Base-by-base conservation (phyloP, 2,329 filamentous ascomycete genomes). In the Phyllosticta ampelicida region DNA sequence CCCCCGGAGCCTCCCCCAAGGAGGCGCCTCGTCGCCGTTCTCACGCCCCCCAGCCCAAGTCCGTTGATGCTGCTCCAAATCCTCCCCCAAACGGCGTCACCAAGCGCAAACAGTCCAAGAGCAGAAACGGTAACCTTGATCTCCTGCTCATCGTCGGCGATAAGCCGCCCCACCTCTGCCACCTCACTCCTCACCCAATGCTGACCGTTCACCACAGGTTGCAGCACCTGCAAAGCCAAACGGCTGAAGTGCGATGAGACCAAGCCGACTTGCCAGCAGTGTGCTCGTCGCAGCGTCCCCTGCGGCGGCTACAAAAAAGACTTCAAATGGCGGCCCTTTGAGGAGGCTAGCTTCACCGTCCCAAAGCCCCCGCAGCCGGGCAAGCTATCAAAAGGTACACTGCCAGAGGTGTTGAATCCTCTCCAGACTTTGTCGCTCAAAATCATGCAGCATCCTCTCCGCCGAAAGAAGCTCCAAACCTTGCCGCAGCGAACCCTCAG, bases 261-360 rank as follows among this genome's bases (percentile, higher is more conserved):
- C 51, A 87, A 88, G 63, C 86, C 85, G 0, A 78, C 76, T 20
- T 87, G 85, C 65, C 75, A 81, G 60, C 84, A 87, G 73, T 87
- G 85, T 67, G 76, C 81, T 51, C 81, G 81, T 64, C 77, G 85
- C 56, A 83, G 80, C 62, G 84, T 88, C 20, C 68, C 74, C 3
- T 89, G 86, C 67, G 85, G 85, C 60, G 86, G 86, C 36, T 89
- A 88, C 72, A 86, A 83, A 70, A 89, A 86, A 68, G 83, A 86
- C 68, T 88, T 87, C 73, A 87, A 88, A 76, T 89, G 86, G 86
- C 77, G 84, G 55, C 79, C 84, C 0, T 87, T 87, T 64, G 84
- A 85, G 65, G 84, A 87, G 63, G 78, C 80, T 52, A 83, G 74
- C 57, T 76, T 84, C 62, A 71, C 72, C 19, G 71, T 72, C 54